Evolutionary conservation across 2,329 filamentous ascomycete species (phyloP), one percentile per base, ranked within the genome.

Genomic region (Camillea tinctor): DNA sequence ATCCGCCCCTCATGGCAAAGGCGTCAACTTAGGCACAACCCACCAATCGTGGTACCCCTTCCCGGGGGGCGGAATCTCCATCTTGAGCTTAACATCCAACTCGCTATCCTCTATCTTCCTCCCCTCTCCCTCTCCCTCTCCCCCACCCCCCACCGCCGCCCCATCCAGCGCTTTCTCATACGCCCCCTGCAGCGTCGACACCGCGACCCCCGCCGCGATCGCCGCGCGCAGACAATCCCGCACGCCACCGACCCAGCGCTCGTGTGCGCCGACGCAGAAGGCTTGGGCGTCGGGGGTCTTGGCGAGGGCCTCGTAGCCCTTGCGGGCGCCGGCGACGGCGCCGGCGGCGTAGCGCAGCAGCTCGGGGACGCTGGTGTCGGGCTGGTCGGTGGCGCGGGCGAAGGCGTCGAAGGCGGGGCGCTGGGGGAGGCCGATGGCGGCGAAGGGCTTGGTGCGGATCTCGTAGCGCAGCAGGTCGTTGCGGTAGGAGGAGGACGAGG

Each of bases 361-460:
- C 1, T 78, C 75, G 0, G 64, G 53, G 1, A 77, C 75, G 2
- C 76, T 65, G 5, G 72, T 71, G 17, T 78, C 76, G 0, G 75
- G 68, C 66, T 82, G 79, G 20, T 64, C 66, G 5, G 76, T 75
- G n/a, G 79, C 77, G 4, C 67, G 65, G 8, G 73, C 67, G 62
- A 90, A 92, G 15, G 87, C 84, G 6, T 86, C 84, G 63, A 85
- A 89, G 0, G 84, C 77, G 0, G 90, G 87, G 13, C 91, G 79
- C 60, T 86, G 83, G 0, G 92, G 90, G 1, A 91, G 80, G 9
- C 84, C 82, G 58, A 96, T 83, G 7, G 79, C 73, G 1, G 88
- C 79, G 69, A 96, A 97, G 0, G 92, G 91, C 69, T 90, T 91
- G 91, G 96, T 95, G 60, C 93, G 89, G 9, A 96, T 77, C 66